Conservation (phyloP, 768 basidiomycete species). For the Amanita polypyramis region DNA sequence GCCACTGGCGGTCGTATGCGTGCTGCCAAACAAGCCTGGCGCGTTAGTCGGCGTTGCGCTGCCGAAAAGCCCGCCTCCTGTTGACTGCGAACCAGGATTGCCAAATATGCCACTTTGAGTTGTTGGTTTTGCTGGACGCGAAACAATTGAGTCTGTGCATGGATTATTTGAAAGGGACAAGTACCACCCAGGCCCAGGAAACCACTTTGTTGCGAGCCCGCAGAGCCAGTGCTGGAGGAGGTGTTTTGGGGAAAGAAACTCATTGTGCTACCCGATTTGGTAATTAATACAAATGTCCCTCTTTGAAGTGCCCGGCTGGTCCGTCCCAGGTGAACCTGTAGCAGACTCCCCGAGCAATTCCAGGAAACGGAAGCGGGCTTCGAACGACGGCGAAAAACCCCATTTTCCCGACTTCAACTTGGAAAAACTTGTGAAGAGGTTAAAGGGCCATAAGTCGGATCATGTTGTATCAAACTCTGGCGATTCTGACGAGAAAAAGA, state of each 20-base stretch:
- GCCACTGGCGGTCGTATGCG: background rate
- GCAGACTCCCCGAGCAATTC: constrained; percentile 22
- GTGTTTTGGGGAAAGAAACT: background rate
- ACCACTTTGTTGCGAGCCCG: background rate
- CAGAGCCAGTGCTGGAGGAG: background rate
- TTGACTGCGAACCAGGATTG: background rate
- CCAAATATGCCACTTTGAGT: background rate
- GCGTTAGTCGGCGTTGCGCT: background rate
- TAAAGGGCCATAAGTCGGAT: constrained; percentile 20
- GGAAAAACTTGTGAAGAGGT: constrained; percentile 48
- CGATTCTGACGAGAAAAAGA: constrained; percentile 12
- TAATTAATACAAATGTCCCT: constrained; percentile 18
- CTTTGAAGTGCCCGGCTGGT: constrained; percentile 68
- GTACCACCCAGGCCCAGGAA: constrained; percentile 16
- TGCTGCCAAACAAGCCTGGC: constrained; percentile 15
- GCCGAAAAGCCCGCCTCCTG: constrained; percentile 10
- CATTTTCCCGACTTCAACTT: constrained; percentile 38
- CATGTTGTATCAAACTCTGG: constrained; percentile 11
- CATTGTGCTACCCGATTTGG: background rate
- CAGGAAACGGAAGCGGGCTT: constrained; percentile 46
- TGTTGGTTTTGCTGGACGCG: background rate
- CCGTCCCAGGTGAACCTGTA: constrained; percentile 34
- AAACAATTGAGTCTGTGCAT: background rate
- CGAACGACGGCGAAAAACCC: constrained; percentile 24
- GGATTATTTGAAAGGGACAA: background rate